Evolutionary conservation across 345 rosid genomes (phyloP), one percentile per base, ranked within the genome.

Genomic region (Linum tenue): DNA sequence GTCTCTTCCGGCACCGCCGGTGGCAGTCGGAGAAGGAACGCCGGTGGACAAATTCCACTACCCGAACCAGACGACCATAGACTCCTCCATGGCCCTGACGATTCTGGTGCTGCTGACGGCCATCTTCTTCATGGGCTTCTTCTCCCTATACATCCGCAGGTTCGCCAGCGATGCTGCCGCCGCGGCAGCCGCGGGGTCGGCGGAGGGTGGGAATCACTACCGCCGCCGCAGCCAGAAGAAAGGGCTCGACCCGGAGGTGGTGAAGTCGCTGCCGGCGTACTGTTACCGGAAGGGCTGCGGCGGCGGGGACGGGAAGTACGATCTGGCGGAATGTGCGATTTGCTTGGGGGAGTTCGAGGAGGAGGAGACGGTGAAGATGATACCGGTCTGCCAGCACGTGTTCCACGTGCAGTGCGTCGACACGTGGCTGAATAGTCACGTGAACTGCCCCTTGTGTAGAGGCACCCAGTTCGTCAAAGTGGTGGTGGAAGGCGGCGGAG

Each of bases 391-490:
- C 56, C 39, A 69, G 68, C 91, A 86, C 82, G 70, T 72, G 71
- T 86, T 86, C 71, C 91, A 86, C 64, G 67, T 72, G 22, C 70
- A 64, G 1, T 86, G 91, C 22, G 66, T 86, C 0, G 86, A 77
- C 76, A 72, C 75, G 73, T 87, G 95, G 88, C 84, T 87, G 12
- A 39, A 16, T 17, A 60, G 78, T 43, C 83, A 76, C 62, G 72
- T 62, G 58, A 70, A 81, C 7, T 87, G 94, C 57, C 90, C 90
- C 12, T 77, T 87, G n/a, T 87, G 94, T 41, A 73, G 94, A 62
- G 81, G 75, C 51, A 72, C 77, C 41, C 77, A 64, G 69, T 70
- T 84, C 65, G 63, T 77, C 5, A 68, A 68, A 56, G 66, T 12
- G 39, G 58, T 16, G 2, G 12, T 7, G 1, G 9, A 31, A 42